These are phyloP conservation scores for Hamamelis virginiana DNA, from an alignment of 164 flowering plant genomes.

Conservation along the genomic window DNA sequence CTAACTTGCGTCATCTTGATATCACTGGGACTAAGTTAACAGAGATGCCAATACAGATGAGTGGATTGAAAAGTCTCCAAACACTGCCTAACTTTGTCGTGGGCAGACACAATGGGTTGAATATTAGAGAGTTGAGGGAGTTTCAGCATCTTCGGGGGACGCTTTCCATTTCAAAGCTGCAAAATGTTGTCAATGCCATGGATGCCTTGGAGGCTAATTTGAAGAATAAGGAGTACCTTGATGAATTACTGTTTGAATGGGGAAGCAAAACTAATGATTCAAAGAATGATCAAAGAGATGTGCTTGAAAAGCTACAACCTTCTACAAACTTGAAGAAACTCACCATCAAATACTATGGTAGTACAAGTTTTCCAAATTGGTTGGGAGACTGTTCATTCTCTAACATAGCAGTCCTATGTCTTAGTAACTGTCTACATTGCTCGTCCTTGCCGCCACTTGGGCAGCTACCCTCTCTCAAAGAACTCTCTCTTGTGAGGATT, in stretches of 20 bases:
- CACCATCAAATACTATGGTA: too few species aligned
- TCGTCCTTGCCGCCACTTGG: too few species aligned
- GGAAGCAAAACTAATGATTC: neutral
- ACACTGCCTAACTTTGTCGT: slow-evolving; percentile 5
- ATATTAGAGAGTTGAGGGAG: slow-evolving; percentile 7
- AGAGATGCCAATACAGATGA: slow-evolving; percentile 16
- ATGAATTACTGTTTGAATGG: slow-evolving; percentile 12
- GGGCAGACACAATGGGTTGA: neutral
- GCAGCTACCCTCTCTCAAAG: too few species aligned
- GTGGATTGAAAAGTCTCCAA: slow-evolving; percentile 15
- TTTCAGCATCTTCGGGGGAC: neutral
- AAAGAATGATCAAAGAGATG: neutral
- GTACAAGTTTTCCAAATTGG: too few species aligned
- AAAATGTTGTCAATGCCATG: slow-evolving; percentile 5
- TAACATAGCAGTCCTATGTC: too few species aligned
- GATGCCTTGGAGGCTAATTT: slow-evolving; percentile 18
- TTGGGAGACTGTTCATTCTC: too few species aligned
- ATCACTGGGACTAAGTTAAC: neutral
- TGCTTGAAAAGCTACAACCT: slow-evolving; percentile 12
- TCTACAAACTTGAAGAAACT: slow-evolving; percentile 8
- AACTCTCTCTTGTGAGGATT: slow-evolving; percentile 12
- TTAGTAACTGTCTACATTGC: too few species aligned
- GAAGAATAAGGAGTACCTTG: slow-evolving; percentile 13
- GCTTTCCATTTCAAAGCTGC: slow-evolving; percentile 7
- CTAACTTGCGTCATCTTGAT: slow-evolving; percentile 22